Percentiles rank a stretch among this genome's conserved stretches.
These are phyloP conservation scores for Knoxdaviesia capensis DNA, from an alignment of 2,329 filamentous ascomycete genomes.

Conservation along the genomic window DNA sequence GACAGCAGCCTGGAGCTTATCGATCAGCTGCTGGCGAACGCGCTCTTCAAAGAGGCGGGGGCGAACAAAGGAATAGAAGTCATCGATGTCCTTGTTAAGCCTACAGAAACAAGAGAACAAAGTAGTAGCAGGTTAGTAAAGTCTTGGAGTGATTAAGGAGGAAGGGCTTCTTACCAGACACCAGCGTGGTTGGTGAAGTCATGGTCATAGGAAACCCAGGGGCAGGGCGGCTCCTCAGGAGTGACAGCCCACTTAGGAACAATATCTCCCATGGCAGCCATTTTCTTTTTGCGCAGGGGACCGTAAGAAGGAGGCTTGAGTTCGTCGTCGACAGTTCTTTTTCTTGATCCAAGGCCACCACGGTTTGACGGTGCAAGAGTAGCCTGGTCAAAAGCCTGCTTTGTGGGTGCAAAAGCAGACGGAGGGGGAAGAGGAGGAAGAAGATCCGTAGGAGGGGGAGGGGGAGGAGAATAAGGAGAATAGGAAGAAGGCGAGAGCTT, in stretches of 20 bases:
- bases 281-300: conserved; percentile 29
- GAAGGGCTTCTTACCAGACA: conserved; percentile 1
- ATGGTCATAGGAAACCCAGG: conserved; percentile 32
- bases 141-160: conserved; percentile 3
- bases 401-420: conserved; percentile 6
- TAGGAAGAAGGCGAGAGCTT: neutral
- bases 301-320: conserved; percentile 38
- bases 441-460: conserved; percentile 3
- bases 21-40: conserved; percentile 53
- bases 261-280: conserved; percentile 27
- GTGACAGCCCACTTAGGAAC: conserved; percentile 29
- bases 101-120: conserved; percentile 18
- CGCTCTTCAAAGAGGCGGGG: conserved; percentile 59
- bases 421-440: conserved; percentile 7
- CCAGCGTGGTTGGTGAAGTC: neutral
- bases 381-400: conserved; percentile 2
- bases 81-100: conserved; percentile 73
- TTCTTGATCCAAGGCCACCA: conserved; percentile 38
- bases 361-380: conserved; percentile 8
- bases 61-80: conserved; percentile 72
- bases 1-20: conserved; percentile 43
- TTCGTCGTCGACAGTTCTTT: conserved; percentile 53
- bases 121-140: neutral
- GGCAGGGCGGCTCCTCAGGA: conserved; percentile 23
- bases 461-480: conserved; percentile 6